Evolutionary conservation across 192 early-diverging fungal genomes (phyloP).

Genomic region (Coemansia sp.): DNA sequence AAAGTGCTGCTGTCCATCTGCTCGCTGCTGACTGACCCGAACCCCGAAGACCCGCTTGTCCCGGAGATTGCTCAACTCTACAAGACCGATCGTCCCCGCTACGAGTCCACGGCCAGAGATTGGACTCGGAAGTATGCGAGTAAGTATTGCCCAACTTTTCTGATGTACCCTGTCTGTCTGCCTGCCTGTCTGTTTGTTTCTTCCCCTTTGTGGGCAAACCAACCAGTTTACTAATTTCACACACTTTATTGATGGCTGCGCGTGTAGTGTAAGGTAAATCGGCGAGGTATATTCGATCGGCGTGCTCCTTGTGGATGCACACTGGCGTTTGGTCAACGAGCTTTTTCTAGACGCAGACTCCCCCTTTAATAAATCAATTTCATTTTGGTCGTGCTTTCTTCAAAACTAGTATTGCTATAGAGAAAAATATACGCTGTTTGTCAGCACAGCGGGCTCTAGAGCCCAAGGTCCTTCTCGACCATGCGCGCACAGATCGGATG

Average conservation of each 20-base stretch:
- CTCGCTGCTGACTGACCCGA: conserved; percentile 97
- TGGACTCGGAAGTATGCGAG: conserved; percentile 92
- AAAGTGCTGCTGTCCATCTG: conserved; percentile 99
- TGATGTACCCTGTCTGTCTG: background rate
- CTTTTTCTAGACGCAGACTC: background rate
- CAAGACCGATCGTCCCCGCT: conserved; percentile 89
- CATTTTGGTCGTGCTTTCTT: background rate
- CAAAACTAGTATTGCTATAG: background rate
- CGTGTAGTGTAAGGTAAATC: background rate
- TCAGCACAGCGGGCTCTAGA: conserved; percentile 10
- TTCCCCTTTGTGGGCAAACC: too few species aligned
- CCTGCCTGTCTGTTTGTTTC: too few species aligned
- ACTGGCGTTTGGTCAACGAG: background rate
- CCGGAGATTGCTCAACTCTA: conserved; percentile 98
- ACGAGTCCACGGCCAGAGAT: conserved; percentile 87
- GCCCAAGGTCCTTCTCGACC: conserved; percentile 85
- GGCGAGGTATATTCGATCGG: background rate
- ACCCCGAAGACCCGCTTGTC: conserved; percentile 97
- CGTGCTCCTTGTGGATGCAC: background rate
- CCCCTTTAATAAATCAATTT: conserved; percentile 5
- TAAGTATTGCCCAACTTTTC: conserved; percentile 14
- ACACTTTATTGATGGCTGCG: too few species aligned
- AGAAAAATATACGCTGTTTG: too few species aligned
- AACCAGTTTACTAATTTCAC: too few species aligned
- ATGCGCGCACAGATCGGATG: conserved; percentile 90